Conservation (phyloP, 805 yeast species). For the Myxozyma udenii region DNA sequence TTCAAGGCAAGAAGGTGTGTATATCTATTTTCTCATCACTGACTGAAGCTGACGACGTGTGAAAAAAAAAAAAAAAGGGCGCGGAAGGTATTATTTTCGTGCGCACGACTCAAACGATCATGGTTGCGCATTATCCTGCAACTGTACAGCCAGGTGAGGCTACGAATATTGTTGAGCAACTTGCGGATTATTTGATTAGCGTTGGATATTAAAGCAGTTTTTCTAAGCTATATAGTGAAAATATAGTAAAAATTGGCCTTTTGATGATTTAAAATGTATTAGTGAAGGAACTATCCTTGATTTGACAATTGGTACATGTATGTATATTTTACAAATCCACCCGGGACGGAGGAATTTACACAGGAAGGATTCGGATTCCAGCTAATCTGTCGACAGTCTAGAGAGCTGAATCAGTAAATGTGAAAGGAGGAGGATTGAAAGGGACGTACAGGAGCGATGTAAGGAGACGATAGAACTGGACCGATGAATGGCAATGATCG, state of each 20-base stretch:
- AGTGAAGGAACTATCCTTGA: too few species aligned
- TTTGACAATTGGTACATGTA: too few species aligned
- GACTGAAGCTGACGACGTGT: background rate
- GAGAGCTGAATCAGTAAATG: background rate
- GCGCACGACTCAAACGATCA: conserved; percentile 87
- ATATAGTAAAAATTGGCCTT: too few species aligned
- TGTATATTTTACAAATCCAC: too few species aligned
- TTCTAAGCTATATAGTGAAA: too few species aligned
- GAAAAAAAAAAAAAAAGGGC: conserved; percentile 42
- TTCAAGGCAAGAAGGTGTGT: conserved; percentile 73
- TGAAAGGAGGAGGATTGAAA: too few species aligned
- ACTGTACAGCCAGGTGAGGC: conserved; percentile 94
- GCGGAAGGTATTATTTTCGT: conserved; percentile 87
- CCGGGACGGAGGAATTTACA: conserved; percentile 42
- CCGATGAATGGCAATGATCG: conserved; percentile 88
- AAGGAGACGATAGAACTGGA: conserved; percentile 74
- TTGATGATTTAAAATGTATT: too few species aligned
- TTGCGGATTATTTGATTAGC: conserved; percentile 90
- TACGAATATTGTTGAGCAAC: conserved; percentile 86
- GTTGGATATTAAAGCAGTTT: conserved; percentile 63
- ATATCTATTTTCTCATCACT: background rate
- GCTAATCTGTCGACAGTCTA: conserved; percentile 55
- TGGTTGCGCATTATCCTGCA: conserved; percentile 91
- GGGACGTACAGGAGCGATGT: conserved; percentile 62
- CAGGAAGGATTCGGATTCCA: conserved; percentile 66